These are phyloP conservation scores for Scorias spongiosa DNA, from an alignment of 2,329 filamentous ascomycete genomes.

Conservation along the genomic window DNA sequence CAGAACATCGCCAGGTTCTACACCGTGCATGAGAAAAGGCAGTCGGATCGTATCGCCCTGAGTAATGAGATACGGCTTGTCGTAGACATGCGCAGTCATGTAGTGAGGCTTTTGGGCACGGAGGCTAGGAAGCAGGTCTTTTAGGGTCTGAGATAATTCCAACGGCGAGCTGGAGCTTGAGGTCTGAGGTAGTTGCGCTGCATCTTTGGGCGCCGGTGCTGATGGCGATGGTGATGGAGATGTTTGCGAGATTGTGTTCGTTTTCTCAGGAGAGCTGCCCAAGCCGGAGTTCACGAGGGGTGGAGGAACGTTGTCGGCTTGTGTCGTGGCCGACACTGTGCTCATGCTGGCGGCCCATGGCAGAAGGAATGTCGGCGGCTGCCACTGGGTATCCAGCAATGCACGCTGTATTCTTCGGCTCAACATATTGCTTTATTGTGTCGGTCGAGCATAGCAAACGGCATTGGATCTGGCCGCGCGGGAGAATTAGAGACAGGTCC, in stretches of 20 bases:
- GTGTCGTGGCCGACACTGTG: constrained; percentile 25
- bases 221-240: constrained; percentile 1
- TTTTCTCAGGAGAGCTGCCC: background rate
- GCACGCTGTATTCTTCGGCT: constrained; percentile 46
- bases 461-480: background rate
- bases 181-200: constrained; percentile 13
- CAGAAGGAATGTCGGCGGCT: constrained; percentile 37
- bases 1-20: constrained; percentile 63
- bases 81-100: constrained; percentile 66
- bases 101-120: constrained; percentile 61
- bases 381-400: constrained; percentile 42
- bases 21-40: constrained; percentile 34
- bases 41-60: constrained; percentile 33
- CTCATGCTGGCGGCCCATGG: constrained; percentile 34
- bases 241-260: constrained; percentile 5
- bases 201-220: constrained; percentile 6
- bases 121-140: constrained; percentile 53
- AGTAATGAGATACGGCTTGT: constrained; percentile 64
- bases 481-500: background rate
- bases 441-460: background rate
- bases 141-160: constrained; percentile 40
- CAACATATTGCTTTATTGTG: constrained; percentile 23
- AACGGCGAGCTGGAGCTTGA: constrained; percentile 21
- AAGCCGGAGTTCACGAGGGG: constrained; percentile 9
- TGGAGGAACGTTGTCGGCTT: constrained; percentile 21